Percentiles rank a stretch among this genome's conserved stretches.
Evolutionary conservation across 352 stramenopile genomes (phyloP).

Genomic region (Lagenidium giganteum): DNA sequence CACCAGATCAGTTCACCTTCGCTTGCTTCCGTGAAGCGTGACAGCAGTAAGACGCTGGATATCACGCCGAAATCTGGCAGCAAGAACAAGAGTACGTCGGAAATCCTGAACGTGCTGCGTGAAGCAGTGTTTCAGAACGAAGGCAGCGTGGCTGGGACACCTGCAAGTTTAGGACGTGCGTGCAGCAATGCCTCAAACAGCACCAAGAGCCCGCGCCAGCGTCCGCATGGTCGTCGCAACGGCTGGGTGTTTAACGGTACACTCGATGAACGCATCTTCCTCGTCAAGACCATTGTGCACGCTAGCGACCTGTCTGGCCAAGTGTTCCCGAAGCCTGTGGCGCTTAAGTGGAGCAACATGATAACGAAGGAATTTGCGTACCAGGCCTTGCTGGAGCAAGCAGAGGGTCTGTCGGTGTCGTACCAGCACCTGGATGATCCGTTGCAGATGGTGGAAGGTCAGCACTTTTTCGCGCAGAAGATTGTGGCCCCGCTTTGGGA

Average conservation of each 20-base stretch:
- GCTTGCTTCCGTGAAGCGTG: too few species aligned
- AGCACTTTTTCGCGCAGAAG: constrained; percentile 84
- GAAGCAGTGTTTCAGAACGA: constrained; percentile 65
- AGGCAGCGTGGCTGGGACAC: constrained; percentile 19
- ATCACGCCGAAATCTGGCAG: not conserved
- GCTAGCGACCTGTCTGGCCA: constrained; percentile 83
- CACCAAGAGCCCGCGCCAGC: constrained; percentile 19
- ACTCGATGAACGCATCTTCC: constrained; percentile 74
- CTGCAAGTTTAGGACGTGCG: constrained; percentile 7
- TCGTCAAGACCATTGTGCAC: constrained; percentile 85
- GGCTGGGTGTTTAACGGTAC: constrained; percentile 62
- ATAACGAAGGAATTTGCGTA: constrained; percentile 88
- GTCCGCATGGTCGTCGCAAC: too few species aligned
- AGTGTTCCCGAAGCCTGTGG: constrained; percentile 82
- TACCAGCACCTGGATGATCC: constrained; percentile 80
- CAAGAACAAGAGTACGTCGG: constrained; percentile 8
- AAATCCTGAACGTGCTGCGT: constrained; percentile 43
- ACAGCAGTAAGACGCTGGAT: constrained; percentile 10
- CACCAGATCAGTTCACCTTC: constrained; percentile 36
- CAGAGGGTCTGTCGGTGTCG: constrained; percentile 73
- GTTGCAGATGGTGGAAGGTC: constrained; percentile 80
- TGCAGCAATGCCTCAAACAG: constrained; percentile 2
- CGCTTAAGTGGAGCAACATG: constrained; percentile 89
- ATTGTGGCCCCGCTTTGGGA: constrained; percentile 77
- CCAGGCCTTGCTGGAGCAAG: constrained; percentile 79